phyloP scores from a whole-genome alignment of 2,329 filamentous ascomycete species.

The Incumbomyces delicatus region DNA sequence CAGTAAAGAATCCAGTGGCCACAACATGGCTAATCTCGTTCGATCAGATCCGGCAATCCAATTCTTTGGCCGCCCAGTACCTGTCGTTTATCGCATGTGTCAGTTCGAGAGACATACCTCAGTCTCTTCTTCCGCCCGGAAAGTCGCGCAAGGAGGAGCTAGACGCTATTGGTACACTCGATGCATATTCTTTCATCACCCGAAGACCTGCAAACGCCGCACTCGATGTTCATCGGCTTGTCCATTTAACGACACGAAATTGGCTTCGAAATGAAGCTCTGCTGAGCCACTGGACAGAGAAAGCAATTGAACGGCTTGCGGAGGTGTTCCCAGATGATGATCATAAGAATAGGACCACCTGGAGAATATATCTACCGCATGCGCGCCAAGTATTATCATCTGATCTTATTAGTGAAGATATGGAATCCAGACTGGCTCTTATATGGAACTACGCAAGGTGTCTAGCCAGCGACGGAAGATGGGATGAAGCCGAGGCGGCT shows the following conservation, averaged over 20 bases:
- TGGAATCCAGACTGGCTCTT: conserved; percentile 2
- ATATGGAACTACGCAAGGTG: conserved; percentile 9
- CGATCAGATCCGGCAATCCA: conserved; percentile 22
- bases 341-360: conserved; percentile 17
- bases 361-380: conserved; percentile 25
- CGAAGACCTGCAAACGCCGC: background rate
- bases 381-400: conserved; percentile 9
- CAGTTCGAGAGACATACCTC: conserved; percentile 24
- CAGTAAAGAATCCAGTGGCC: conserved; percentile 27
- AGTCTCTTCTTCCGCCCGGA: conserved; percentile 23
- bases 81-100: conserved; percentile 29
- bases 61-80: conserved; percentile 26
- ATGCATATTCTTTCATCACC: conserved; percentile 25
- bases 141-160: conserved; percentile 14
- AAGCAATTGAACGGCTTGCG: conserved; percentile 11
- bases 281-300: conserved; percentile 11
- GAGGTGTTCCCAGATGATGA: conserved; percentile 18
- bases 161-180: conserved; percentile 27
- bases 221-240: conserved; percentile 25
- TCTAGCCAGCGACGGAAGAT: conserved; percentile 63
- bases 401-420: conserved; percentile 3
- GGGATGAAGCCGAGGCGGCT: background rate
- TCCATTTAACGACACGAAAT: conserved; percentile 25
- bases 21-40: conserved; percentile 32
- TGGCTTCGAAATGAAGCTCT: conserved; percentile 23